Percentiles rank a stretch among this genome's conserved stretches.
These are phyloP conservation scores for Alisma plantagoaquatica DNA, from an alignment of 106 monocot species.

Conservation along the genomic window DNA sequence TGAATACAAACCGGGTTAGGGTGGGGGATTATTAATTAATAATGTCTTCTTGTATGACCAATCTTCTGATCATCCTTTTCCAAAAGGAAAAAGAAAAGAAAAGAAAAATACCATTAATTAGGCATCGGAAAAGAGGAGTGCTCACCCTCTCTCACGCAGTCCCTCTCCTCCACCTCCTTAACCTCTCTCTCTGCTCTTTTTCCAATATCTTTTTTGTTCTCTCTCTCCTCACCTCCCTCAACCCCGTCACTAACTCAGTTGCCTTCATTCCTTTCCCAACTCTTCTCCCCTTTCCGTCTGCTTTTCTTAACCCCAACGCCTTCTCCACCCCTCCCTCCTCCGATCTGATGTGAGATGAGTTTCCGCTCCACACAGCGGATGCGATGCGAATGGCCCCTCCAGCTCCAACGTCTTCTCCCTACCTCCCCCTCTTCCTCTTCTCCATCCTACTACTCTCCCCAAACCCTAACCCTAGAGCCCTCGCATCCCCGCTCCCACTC, in stretches of 20 bases:
- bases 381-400: background rate
- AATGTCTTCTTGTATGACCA: too few species aligned
- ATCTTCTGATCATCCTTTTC: too few species aligned
- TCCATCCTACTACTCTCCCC: background rate
- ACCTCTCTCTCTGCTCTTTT: background rate
- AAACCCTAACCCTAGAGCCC: constrained; percentile 10
- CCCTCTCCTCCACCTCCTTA: background rate
- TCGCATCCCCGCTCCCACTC: too few species aligned
- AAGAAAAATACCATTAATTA: too few species aligned
- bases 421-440: constrained; percentile 10
- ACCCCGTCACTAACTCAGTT: background rate
- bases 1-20: too few species aligned
- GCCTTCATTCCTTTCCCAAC: background rate
- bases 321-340: background rate
- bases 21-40: too few species aligned
- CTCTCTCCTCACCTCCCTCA: background rate
- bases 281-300: background rate
- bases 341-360: constrained; percentile 10
- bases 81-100: too few species aligned
- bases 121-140: too few species aligned
- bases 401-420: constrained; percentile 1
- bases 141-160: background rate
- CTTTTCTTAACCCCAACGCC: background rate
- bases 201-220: background rate
- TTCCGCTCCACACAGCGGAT: background rate